Base-by-base conservation (phyloP, 139 green algal species). In the Chloropicon primus region DNA sequence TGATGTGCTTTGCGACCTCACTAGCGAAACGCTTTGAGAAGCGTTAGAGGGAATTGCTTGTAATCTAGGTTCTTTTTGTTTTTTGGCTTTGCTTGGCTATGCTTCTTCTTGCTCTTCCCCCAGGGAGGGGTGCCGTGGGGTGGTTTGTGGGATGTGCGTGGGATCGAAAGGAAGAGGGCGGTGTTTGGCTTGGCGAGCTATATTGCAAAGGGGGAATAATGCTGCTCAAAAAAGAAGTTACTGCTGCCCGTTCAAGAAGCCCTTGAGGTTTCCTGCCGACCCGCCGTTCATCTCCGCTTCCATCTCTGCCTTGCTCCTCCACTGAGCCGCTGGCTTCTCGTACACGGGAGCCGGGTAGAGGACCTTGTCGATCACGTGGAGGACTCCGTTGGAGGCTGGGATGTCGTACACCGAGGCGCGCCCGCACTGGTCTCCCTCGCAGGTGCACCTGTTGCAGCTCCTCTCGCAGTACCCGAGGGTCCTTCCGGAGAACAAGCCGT, bases 281-380 rank as follows among this genome's bases (percentile, higher is more conserved):
- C 41, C 41, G 5, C 41, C 41, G 17, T 62, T 62, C 41, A 62
- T 62, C 41, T 62, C 41, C 10, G 41, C 41, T 17, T 62, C 41
- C 41, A 62, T 62, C 41, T 62, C 41, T 5, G 41, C 41, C 41
- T 62, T 62, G 41, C 41, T 62, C 41, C 41, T 62, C 41, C 41
- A 62, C 41, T 62, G 41, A 62, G 41, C 41, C 10, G 41, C 41
- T 5, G 41, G 41, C 72, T 87, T 85, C 1, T 83, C 78, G 74
- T 85, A 88, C 0, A 80, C 71, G 2, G 87, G 85, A 21, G 85
- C 85, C 1, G 85, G 87, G 80, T 88, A 89, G 2, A 91, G 76
- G 21, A 91, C 83, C 27, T 85, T 84, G 54, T n/a, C 77, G 82
- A 92, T 90, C 78, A 76, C 78, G 25, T 92, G 88, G 1, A 87